A percentile compares a stretch with the other conserved stretches of the same genome.
Evolutionary conservation across 208 protist species (phyloP).

Genomic region (Giardia duodenalis): DNA sequence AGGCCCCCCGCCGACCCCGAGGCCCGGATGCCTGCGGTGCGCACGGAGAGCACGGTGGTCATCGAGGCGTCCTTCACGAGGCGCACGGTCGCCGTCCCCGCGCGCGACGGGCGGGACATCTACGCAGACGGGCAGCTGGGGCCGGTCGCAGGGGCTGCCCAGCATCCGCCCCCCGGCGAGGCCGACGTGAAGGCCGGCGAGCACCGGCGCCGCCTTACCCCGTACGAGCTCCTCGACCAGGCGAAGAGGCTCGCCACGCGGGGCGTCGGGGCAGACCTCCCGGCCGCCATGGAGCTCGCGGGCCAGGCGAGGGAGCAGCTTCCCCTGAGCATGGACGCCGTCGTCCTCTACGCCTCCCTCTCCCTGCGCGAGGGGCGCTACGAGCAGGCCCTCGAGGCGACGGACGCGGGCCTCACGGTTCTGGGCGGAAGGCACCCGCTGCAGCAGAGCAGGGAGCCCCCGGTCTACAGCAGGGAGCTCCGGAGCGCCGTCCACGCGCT

Average conservation of each 20-base stretch:
- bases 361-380: neutral
- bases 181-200: neutral
- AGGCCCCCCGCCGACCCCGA: neutral
- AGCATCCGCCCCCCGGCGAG: neutral
- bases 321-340: neutral
- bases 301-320: neutral
- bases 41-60: neutral
- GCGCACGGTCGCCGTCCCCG: conserved; percentile 7
- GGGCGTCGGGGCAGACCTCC: neutral
- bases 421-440: neutral
- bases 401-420: neutral
- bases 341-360: neutral
- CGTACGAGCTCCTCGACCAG: neutral
- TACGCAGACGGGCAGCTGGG: neutral
- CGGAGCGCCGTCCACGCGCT: neutral
- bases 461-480: neutral
- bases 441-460: neutral
- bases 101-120: neutral
- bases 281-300: neutral
- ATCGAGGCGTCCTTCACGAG: neutral
- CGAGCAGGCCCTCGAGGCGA: neutral
- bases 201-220: neutral
- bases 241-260: neutral
- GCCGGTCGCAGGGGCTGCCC: neutral
- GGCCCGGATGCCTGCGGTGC: neutral